Conservation (phyloP, 495 filamentous ascomycete genomes). For the Penicillium soppii region DNA sequence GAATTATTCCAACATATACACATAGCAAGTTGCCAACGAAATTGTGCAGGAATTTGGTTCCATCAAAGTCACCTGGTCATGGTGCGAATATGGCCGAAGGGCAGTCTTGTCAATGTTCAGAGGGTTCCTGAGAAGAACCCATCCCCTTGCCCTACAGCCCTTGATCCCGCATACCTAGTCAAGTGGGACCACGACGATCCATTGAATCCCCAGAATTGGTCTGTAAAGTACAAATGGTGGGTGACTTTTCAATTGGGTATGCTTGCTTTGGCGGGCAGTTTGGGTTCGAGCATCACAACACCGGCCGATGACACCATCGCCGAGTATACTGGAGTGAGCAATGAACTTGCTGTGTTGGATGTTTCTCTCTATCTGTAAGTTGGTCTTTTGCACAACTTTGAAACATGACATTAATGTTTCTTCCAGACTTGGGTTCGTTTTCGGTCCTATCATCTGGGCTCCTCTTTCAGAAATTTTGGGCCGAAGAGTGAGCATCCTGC, state of each 20-base stretch:
- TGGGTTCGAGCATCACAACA: constrained; percentile 50
- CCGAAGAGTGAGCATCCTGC: constrained; percentile 40
- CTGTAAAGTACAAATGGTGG: constrained; percentile 41
- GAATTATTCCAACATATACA: neutral
- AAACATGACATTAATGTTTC: neutral
- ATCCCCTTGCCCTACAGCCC: neutral
- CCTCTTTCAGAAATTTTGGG: constrained; percentile 38
- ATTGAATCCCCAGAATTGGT: constrained; percentile 50
- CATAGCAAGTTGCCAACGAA: neutral
- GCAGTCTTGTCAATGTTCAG: neutral
- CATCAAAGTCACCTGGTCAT: neutral
- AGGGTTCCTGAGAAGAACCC: neutral
- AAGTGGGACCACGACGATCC: constrained; percentile 11
- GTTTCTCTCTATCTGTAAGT: constrained; percentile 3
- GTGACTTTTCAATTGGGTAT: constrained; percentile 50
- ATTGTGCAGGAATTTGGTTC: neutral
- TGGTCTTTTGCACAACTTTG: neutral
- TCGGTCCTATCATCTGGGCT: constrained; percentile 38
- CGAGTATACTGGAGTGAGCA: constrained; percentile 32
- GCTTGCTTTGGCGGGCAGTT: constrained; percentile 48
- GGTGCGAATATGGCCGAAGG: neutral
- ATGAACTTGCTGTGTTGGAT: constrained; percentile 22
- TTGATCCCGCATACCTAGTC: constrained; percentile 5
- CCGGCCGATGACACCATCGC: constrained; percentile 44
- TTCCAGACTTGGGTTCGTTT: constrained; percentile 30